Evolutionary conservation across 2,329 filamentous ascomycete species (phyloP), one percentile per base, ranked within the genome.

Genomic region (Beauveria bassiana): DNA sequence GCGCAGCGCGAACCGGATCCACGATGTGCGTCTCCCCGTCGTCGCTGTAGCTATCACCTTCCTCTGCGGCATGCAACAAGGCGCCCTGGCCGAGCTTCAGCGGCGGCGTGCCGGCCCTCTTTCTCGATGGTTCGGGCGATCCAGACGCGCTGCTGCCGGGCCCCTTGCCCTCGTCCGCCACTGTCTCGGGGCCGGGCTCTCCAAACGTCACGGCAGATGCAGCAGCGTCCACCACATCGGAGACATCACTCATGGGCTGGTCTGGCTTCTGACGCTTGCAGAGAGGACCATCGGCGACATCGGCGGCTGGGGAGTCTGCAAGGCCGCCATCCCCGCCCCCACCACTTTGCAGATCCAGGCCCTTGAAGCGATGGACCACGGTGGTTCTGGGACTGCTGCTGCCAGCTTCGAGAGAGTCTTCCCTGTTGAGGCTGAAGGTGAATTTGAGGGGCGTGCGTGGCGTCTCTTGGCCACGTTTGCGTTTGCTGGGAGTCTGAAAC

Each of bases 1-100:
- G 74, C 3, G 83, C 79, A 7, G 84, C 83, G 42, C 84, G 78
- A 10, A 85, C 69, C 0, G 82, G 81, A 60, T 85, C 83, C 58
- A 78, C 72, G 31, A 83, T 71, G 47, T 71, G 66, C 14, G 69
- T 67, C 14, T 74, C 75, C 9, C 74, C 71, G 12, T 51, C 56
- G 34, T 67, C 68, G n/a, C 64, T 64, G 22, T 68, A 69, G 24
- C 62, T 63, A 20, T 67, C 63, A 10, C 64, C 26, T 20, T 52
- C 61, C 54, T 63, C 45, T 63, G 16, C 18, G 38, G 66, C 59
- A 49, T 69, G 61, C 34, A 18, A 52, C 5, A 38, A 38, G 14
- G 64, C 54, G 5, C 66, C 61, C 24, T 65, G 64, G 24, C 65
- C 69, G 22, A 70, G 63, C 8, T 69, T 69, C 8, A 74, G 66